A percentile compares a stretch with the other conserved stretches of the same genome.
These are phyloP conservation scores for Angophora floribunda DNA, from an alignment of 345 rosid genomes.

Conservation along the genomic window DNA sequence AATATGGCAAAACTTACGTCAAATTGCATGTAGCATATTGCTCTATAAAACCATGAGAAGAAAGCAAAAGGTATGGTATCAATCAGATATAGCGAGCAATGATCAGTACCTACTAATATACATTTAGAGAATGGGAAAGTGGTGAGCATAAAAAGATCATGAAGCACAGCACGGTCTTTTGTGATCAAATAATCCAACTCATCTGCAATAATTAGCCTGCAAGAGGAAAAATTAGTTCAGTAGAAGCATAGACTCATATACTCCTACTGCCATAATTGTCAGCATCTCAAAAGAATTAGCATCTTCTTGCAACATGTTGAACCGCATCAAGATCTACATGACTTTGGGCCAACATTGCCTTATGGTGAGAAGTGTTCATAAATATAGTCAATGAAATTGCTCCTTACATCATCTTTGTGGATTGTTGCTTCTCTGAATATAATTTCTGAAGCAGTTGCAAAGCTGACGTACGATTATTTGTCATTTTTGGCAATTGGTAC, in stretches of 20 bases:
- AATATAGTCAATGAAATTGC: neutral
- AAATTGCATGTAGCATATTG: neutral
- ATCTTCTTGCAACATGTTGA: neutral
- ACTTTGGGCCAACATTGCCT: neutral
- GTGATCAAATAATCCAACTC: slow-evolving; percentile 90
- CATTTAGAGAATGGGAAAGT: slow-evolving; percentile 67
- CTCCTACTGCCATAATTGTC: neutral
- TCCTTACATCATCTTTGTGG: slow-evolving; percentile 67
- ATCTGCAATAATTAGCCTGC: slow-evolving; percentile 77
- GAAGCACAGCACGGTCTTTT: slow-evolving; percentile 72
- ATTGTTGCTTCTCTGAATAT: slow-evolving; percentile 46
- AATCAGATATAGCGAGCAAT: neutral
- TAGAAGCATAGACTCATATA: neutral
- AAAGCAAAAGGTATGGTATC: neutral
- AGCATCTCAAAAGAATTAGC: neutral
- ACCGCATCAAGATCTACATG: neutral
- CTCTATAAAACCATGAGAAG: neutral
- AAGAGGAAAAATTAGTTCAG: neutral
- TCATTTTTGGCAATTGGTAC: slow-evolving; percentile 21
- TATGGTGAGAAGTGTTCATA: neutral
- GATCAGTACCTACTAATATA: slow-evolving; percentile 64
- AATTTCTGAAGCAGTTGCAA: slow-evolving; percentile 52
- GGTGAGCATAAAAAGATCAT: slow-evolving; percentile 93
- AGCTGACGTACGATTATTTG: slow-evolving; percentile 29
- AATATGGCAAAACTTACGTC: neutral